Base-by-base conservation (phyloP, 176 grass and related monocot species). In the Canna indica region DNA sequence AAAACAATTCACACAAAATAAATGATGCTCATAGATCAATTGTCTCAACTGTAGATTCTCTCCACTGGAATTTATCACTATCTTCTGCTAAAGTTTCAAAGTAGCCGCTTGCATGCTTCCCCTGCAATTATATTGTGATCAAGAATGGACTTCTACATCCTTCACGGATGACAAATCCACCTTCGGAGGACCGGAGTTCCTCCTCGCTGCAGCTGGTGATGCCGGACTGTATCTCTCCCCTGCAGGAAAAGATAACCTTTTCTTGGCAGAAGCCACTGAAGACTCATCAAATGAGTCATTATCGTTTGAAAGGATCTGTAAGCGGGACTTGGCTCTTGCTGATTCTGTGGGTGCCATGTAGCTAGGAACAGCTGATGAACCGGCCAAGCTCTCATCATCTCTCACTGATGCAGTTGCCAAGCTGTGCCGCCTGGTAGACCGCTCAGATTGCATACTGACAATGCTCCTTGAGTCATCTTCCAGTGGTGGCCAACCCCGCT, bases 341-440 rank as follows among this genome's bases (percentile, higher is more conserved):
- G 93, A 96, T 78, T 96, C 56, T 0, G 93, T 96, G 12, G 93
- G 83, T 24, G 80, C 88, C 93, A 96, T 96, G 75, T 91, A 96
- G 42, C 93, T 96, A 29, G 83, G 86, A 32, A 90, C 70, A 0
- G 81, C 78, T 1, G 85, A 79, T 64, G 93, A 96, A 70, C 88
- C 84, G 38, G 71, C 31, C 20, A 83, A 82, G 59, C 93, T 96
- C 79, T 96, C 86, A 22, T 91, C 93, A 0, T 91, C 88, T 47
- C 72, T 78, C 50, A 75, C 56, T 0, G 87, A 83, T 0, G 79
- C 78, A 52, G 81, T 83, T 60, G 83, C 86, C 75, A 96, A 80
- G 57, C 86, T 96, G 74, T 91, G 83, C 77, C 93, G 86, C 77
- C 81, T 91, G 17, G 88, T 89, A 22, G 88, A 79, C 31, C 84